Conservation (phyloP, 371 early-diverging fungal genomes). For the Rhizopus arrhizus region DNA sequence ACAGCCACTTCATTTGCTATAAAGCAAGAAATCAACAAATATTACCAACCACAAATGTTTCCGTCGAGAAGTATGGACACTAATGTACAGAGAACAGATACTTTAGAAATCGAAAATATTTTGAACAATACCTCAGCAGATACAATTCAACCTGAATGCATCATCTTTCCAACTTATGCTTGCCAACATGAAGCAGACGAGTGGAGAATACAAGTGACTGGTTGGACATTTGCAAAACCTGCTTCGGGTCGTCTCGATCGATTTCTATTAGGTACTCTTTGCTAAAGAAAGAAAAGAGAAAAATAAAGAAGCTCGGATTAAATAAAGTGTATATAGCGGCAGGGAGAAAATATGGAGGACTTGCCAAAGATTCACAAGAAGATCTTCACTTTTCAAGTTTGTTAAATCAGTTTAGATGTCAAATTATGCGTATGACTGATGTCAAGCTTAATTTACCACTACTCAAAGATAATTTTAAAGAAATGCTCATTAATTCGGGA, state of each 20-base stretch:
- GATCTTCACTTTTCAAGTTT: slow-evolving; percentile 42
- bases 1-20: slow-evolving; percentile 26
- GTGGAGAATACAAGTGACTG: slow-evolving; percentile 37
- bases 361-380: slow-evolving; percentile 40
- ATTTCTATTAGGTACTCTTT: slow-evolving; percentile 33
- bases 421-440: slow-evolving; percentile 35
- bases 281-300: neutral
- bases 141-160: slow-evolving; percentile 37
- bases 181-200: slow-evolving; percentile 13
- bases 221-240: slow-evolving; percentile 50
- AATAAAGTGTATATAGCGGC: slow-evolving; percentile 26
- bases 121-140: slow-evolving; percentile 21
- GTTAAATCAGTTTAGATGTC: slow-evolving; percentile 47
- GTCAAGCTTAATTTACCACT: slow-evolving; percentile 19
- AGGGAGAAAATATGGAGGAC: slow-evolving; percentile 46
- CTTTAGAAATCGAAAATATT: slow-evolving; percentile 31
- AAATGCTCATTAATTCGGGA: slow-evolving; percentile 9
- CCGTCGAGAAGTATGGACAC: slow-evolving; percentile 4
- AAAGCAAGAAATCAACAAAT: slow-evolving; percentile 37
- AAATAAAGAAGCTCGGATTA: too few relatives aligned
- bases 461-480: slow-evolving; percentile 6
- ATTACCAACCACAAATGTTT: slow-evolving; percentile 18
- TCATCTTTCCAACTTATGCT: slow-evolving; percentile 49
- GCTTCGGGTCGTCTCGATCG: slow-evolving; percentile 37
- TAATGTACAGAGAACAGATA: slow-evolving; percentile 20